These are phyloP conservation scores for Lipomyces anomalus DNA, from an alignment of 805 yeast species.

Conservation along the genomic window DNA sequence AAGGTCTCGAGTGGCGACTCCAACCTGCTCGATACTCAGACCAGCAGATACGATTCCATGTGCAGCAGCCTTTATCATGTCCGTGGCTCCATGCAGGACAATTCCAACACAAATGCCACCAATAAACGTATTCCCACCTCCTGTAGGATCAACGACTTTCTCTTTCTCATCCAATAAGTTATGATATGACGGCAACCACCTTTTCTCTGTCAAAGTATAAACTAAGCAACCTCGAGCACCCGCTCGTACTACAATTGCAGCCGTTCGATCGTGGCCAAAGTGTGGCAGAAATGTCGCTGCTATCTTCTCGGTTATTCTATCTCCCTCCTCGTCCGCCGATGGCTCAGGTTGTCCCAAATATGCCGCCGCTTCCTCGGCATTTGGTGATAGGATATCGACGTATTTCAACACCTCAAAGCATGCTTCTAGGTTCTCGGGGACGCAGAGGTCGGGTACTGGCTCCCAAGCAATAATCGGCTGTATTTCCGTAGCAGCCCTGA, in stretches of 20 bases:
- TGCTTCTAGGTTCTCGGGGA: conserved; percentile 42
- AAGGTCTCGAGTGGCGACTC: too few species aligned
- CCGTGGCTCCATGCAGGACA: conserved; percentile 38
- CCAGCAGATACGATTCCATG: conserved; percentile 79
- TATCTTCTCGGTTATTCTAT: conserved; percentile 43
- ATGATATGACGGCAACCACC: conserved; percentile 75
- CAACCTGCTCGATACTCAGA: conserved; percentile 71
- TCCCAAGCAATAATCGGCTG: conserved; percentile 58
- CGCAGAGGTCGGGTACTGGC: conserved; percentile 76
- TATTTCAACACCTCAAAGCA: conserved; percentile 37
- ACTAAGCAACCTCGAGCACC: conserved; percentile 67
- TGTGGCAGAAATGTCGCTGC: conserved; percentile 40
- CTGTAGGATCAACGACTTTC: conserved; percentile 80
- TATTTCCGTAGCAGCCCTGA: conserved; percentile 1
- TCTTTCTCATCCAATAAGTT: conserved; percentile 31
- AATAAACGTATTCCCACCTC: conserved; percentile 87
- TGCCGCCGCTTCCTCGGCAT: conserved; percentile 73
- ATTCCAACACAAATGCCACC: conserved; percentile 72
- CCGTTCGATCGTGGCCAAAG: conserved; percentile 36
- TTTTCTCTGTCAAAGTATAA: conserved; percentile 30
- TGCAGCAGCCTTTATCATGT: conserved; percentile 45
- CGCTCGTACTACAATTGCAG: conserved; percentile 63
- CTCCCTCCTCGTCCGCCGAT: conserved; percentile 30
- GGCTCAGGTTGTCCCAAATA: conserved; percentile 50
- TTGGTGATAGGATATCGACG: conserved; percentile 70